Evolutionary conservation across 2,329 filamentous ascomycete species (phyloP).

Genomic region (Monosporascus sp.): DNA sequence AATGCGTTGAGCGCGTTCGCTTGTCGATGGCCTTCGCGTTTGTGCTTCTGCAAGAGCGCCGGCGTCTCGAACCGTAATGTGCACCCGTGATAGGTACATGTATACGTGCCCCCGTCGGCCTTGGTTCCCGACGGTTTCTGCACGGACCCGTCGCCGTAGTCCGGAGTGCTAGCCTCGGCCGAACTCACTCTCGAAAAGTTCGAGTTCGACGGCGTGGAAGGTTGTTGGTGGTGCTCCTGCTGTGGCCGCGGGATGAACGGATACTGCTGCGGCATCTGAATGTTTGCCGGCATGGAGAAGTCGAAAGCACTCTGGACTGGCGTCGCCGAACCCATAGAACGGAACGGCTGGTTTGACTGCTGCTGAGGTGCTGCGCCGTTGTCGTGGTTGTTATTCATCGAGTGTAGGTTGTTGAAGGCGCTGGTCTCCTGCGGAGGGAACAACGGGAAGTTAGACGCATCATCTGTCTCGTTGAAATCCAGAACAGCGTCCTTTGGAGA

Average conservation of each 20-base stretch:
- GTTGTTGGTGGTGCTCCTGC: constrained; percentile 20
- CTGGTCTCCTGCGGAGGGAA: constrained; percentile 59
- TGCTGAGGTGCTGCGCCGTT: constrained; percentile 12
- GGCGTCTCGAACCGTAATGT: constrained; percentile 84
- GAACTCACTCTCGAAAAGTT: constrained; percentile 37
- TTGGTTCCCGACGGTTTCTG: constrained; percentile 56
- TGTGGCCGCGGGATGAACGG: constrained; percentile 31
- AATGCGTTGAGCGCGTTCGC: constrained; percentile 47
- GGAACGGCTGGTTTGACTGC: constrained; percentile 23
- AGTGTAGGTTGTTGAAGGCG: constrained; percentile 27
- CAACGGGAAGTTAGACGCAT: constrained; percentile 64
- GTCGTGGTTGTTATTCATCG: constrained; percentile 14
- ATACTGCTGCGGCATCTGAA: constrained; percentile 27
- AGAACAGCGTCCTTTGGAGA: constrained; percentile 89
- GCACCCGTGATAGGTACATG: constrained; percentile 92
- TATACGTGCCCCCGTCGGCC: constrained; percentile 85
- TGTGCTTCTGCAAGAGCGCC: constrained; percentile 85
- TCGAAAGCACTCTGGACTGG: constrained; percentile 23
- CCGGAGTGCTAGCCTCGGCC: constrained; percentile 33
- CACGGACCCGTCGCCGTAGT: constrained; percentile 28
- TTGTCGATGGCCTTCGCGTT: constrained; percentile 85
- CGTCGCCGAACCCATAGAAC: constrained; percentile 18
- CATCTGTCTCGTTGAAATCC: constrained; percentile 74
- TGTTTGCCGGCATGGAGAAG: constrained; percentile 33
- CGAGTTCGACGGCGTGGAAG: constrained; percentile 34